Percentiles rank a stretch among this genome's conserved stretches.
These are phyloP conservation scores for Cytidiella melzeri DNA, from an alignment of 768 basidiomycete species.

Conservation along the genomic window DNA sequence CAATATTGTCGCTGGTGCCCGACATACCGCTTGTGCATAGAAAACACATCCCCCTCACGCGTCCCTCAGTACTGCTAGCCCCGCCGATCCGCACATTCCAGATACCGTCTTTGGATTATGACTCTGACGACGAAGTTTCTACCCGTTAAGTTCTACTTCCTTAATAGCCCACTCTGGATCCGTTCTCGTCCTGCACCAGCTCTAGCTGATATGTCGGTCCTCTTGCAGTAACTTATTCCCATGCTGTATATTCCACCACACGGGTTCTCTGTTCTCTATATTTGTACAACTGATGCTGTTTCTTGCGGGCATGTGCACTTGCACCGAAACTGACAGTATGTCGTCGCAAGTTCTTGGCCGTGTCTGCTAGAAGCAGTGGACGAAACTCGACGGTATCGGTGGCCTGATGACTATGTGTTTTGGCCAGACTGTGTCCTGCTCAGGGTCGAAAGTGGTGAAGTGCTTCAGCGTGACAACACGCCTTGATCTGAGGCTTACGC, in stretches of 20 bases:
- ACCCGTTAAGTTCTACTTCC: slow-evolving; percentile 16
- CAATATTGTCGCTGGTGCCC: neutral
- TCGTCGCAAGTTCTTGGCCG: slow-evolving; percentile 2
- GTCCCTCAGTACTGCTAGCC: slow-evolving; percentile 7
- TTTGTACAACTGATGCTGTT: neutral
- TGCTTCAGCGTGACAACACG: slow-evolving; percentile 4
- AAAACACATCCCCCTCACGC: neutral
- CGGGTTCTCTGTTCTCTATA: neutral
- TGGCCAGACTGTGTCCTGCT: neutral
- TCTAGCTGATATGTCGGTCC: neutral
- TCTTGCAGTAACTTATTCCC: neutral
- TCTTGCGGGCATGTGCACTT: neutral
- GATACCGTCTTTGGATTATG: slow-evolving; percentile 18
- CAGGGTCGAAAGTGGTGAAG: neutral
- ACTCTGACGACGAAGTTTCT: slow-evolving; percentile 22
- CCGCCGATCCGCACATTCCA: slow-evolving; percentile 17
- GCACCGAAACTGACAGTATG: neutral
- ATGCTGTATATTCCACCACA: too few relatives aligned
- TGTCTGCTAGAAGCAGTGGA: slow-evolving; percentile 4
- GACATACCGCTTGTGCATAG: neutral
- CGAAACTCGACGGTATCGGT: neutral
- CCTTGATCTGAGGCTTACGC: slow-evolving; percentile 1
- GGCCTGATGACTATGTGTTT: neutral
- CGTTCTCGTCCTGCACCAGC: neutral
- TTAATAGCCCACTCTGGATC: neutral